Conservation (phyloP, 805 yeast species). For the Phaffomyces antillensis region DNA sequence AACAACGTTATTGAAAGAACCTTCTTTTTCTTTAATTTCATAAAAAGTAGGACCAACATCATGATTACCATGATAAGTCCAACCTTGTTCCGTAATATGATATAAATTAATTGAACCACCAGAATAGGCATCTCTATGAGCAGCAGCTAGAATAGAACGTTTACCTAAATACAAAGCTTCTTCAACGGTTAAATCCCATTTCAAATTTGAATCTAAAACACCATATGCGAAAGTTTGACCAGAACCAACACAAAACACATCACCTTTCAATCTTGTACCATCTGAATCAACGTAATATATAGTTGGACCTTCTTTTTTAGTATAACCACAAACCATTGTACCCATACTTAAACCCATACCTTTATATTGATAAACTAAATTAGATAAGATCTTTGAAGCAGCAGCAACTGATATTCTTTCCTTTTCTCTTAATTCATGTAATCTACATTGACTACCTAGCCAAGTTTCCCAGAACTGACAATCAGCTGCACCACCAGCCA, state of each 20-base stretch:
- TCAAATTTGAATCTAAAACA: constrained; percentile 87
- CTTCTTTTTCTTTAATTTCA: constrained; percentile 83
- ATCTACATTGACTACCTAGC: constrained; percentile 94
- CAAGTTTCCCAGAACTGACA: constrained; percentile 99
- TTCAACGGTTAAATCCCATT: constrained; percentile 87
- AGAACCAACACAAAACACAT: constrained; percentile 93
- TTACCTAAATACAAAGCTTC: constrained; percentile 93
- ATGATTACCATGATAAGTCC: constrained; percentile 94
- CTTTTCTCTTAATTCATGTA: constrained; percentile 91
- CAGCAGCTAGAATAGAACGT: constrained; percentile 93
- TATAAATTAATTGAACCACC: constrained; percentile 94
- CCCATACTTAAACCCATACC: constrained; percentile 99
- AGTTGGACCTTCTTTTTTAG: constrained; percentile 92
- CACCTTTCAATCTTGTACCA: constrained; percentile 93
- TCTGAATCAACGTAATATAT: constrained; percentile 95
- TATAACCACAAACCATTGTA: constrained; percentile 97
- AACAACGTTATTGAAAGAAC: constrained; percentile 77
- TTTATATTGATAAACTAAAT: constrained; percentile 86
- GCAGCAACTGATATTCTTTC: constrained; percentile 95
- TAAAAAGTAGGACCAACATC: constrained; percentile 88
- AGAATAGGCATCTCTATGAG: constrained; percentile 96
- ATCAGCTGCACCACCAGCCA: constrained; percentile 99
- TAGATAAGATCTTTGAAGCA: constrained; percentile 87
- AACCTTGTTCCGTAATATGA: constrained; percentile 89
- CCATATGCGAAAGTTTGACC: constrained; percentile 99